Percentiles rank a stretch among this genome's conserved stretches.
These are phyloP conservation scores for Sungouiozyma ichnusensis DNA, from an alignment of 805 yeast species.

Conservation along the genomic window DNA sequence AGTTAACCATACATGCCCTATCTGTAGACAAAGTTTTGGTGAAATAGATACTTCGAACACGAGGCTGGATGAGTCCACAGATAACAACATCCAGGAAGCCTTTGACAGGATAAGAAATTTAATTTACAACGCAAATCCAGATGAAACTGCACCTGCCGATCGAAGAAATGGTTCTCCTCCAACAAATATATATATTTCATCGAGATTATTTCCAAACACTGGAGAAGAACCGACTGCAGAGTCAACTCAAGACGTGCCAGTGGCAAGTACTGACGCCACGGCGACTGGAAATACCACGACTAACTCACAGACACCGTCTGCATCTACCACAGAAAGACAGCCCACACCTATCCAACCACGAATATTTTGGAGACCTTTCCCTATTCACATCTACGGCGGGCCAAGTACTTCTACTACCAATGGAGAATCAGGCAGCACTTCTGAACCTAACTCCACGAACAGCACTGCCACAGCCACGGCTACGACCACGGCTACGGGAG, in stretches of 20 bases:
- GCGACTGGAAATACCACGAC: too few relatives aligned
- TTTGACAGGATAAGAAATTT: slow-evolving; percentile 3
- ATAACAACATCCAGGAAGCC: not conserved
- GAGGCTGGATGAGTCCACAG: slow-evolving; percentile 4
- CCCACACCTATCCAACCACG: not conserved
- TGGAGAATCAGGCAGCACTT: not conserved
- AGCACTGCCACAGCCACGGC: too few relatives aligned
- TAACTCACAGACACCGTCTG: too few relatives aligned
- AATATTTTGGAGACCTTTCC: not conserved
- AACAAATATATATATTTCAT: not conserved
- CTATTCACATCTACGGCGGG: not conserved
- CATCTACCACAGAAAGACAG: not conserved
- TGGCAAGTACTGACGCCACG: too few relatives aligned
- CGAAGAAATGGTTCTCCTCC: slow-evolving; percentile 3
- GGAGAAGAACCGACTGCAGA: not conserved
- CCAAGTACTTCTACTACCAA: not conserved
- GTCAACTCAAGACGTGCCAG: too few relatives aligned
- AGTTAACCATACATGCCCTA: slow-evolving; percentile 67
- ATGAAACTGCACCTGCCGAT: slow-evolving; percentile 1
- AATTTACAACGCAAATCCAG: slow-evolving; percentile 1
- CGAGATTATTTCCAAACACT: not conserved
- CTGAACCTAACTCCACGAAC: not conserved
- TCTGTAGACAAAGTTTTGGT: slow-evolving; percentile 58
- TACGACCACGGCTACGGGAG: too few relatives aligned
- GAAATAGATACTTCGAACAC: slow-evolving; percentile 7